Base-by-base conservation (phyloP, 164 flowering plant genomes). In the Hamamelis virginiana region DNA sequence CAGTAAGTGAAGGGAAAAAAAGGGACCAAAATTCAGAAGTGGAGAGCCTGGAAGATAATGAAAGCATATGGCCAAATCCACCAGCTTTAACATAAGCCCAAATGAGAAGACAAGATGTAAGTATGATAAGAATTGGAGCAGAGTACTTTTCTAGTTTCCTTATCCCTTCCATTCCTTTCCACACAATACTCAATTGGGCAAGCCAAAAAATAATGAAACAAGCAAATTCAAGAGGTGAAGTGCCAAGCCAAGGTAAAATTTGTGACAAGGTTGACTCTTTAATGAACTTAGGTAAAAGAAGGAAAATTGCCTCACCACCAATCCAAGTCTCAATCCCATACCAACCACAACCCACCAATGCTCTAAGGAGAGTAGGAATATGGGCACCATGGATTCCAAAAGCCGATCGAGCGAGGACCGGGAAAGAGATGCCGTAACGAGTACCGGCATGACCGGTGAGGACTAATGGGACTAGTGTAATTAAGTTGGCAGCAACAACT, bases 291-390 rank as follows among this genome's bases (percentile, higher is more conserved):
- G 98, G 97, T 23, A 94, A 65, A 11, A 94, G 87, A 23, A 92
- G 77, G 72, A 82, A 92, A 66, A 94, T 86, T 0, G 98, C 92
- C 66, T 90, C 90, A 16, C 95, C 98, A 1, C 97, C 98, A 18
- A 94, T 89, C 97, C 97, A 94, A 0, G 94, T 82, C 70, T 92
- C 98, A 26, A 94, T 90, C 1, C 97, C 97, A 66, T 86, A 94
- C 98, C 98, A 94, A 0, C 98, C 98, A 63, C 97, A 88, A 12
- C 93, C 97, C 5, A 94, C 91, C 33, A 91, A 67, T 0, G 95
- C 94, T 64, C 98, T 75, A 1, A 92, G 84, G 1, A 91, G 84
- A 1, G 96, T 85, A 0, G 97, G 96, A 57, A 94, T 68, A 69
- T 89, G 91, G 18, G 98, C 92, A 1, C 98, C 98, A 0, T 80